Evolutionary conservation across 768 basidiomycete species (phyloP).

Genomic region (Tulasnella sp.): DNA sequence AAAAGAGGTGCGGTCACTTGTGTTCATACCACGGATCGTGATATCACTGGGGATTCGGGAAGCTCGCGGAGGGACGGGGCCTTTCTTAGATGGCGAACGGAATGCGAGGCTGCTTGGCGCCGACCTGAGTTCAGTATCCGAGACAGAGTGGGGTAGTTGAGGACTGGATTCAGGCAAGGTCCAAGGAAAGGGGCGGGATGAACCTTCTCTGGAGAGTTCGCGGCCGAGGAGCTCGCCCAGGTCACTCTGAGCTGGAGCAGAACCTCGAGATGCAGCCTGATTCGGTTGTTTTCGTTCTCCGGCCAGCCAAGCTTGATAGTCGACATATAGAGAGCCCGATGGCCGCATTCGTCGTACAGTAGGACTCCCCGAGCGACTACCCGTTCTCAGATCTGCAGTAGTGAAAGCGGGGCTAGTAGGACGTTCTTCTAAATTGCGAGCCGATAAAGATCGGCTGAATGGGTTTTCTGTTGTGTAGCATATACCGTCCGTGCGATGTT

Average conservation of each 20-base stretch:
- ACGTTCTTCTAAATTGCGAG: background rate
- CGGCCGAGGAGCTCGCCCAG: background rate
- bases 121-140: background rate
- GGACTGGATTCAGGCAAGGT: background rate
- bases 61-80: background rate
- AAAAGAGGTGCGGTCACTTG: background rate
- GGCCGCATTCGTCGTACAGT: background rate
- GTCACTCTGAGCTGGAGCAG: background rate
- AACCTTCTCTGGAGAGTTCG: background rate
- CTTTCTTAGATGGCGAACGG: background rate
- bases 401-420: background rate
- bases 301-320: background rate
- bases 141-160: no score
- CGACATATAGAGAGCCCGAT: background rate
- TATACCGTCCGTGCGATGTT: background rate
- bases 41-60: background rate
- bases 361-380: background rate
- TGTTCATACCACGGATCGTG: background rate
- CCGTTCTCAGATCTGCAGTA: background rate
- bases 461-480: background rate
- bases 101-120: background rate
- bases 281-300: background rate
- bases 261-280: background rate
- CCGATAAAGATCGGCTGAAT: background rate
- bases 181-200: background rate